These are phyloP conservation scores for Pichia sp. DNA, from an alignment of 1,139 yeast species.

Conservation along the genomic window DNA sequence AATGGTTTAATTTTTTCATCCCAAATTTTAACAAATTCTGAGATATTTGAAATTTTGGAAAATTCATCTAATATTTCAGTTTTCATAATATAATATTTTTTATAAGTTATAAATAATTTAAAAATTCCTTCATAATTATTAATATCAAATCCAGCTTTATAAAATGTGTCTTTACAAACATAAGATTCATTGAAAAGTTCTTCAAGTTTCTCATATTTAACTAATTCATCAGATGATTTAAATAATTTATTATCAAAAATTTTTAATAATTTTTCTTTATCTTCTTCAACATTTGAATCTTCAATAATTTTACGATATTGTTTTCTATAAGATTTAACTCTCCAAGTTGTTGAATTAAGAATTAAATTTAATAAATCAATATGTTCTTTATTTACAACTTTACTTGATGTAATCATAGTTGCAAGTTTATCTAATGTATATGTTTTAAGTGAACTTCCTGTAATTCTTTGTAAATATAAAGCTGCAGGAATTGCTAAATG, in stretches of 20 bases:
- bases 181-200: constrained; percentile 1
- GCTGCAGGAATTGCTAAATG: constrained; percentile 9
- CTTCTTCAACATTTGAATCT: neutral
- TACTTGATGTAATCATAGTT: neutral
- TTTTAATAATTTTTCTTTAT: neutral
- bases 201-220: neutral
- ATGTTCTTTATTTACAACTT: neutral
- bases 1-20: neutral
- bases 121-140: constrained; percentile 1
- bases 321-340: neutral
- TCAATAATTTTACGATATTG: neutral
- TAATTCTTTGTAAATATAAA: constrained; percentile 8
- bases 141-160: constrained; percentile 8
- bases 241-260: too few species aligned
- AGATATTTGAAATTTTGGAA: neutral
- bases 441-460: constrained; percentile 7
- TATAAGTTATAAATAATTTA: constrained; percentile 5
- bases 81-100: neutral
- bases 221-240: neutral
- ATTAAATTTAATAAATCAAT: constrained; percentile 2
- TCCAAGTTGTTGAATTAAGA: neutral
- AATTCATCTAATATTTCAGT: neutral
- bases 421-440: neutral
- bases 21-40: constrained; percentile 1
- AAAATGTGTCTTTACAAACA: neutral